Evolutionary conservation across 495 filamentous ascomycete genomes (phyloP).

Genomic region (Penicillium subrubescens): DNA sequence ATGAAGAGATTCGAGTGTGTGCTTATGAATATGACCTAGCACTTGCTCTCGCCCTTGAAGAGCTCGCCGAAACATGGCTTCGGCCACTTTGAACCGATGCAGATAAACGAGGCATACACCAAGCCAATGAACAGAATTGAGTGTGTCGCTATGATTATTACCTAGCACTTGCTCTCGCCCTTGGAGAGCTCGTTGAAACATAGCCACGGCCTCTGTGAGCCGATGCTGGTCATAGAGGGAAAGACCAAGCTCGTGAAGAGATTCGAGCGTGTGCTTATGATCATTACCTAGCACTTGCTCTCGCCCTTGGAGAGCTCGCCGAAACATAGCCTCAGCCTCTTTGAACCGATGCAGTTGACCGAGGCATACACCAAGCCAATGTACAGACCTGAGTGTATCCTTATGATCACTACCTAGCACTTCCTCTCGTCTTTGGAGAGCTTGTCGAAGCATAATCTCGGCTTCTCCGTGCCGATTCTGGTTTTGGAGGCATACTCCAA

Average conservation of each 20-base stretch:
- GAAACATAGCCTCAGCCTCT: neutral
- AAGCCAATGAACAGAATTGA: too few species aligned
- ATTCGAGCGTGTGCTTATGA: neutral
- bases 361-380: too few species aligned
- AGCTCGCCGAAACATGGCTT: neutral
- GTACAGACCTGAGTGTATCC: slow-evolving; percentile 7
- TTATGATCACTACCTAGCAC: neutral
- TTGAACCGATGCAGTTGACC: too few species aligned
- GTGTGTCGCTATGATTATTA: neutral
- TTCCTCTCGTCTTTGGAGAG: neutral
- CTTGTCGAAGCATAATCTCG: too few species aligned
- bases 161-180: neutral
- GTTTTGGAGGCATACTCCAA: too few species aligned
- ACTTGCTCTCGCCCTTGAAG: neutral
- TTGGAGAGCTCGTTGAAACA: neutral
- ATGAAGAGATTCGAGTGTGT: neutral
- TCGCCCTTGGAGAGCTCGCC: neutral
- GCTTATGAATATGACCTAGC: neutral
- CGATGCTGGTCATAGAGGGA: too few species aligned
- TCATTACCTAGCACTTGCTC: neutral
- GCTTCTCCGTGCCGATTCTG: too few species aligned
- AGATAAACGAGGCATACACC: too few species aligned
- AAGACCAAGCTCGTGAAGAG: too few species aligned
- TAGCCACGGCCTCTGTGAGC: too few species aligned
- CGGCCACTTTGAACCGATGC: neutral